Base-by-base conservation (phyloP, 2,329 filamentous ascomycete genomes). In the Fusarium sacchari region DNA sequence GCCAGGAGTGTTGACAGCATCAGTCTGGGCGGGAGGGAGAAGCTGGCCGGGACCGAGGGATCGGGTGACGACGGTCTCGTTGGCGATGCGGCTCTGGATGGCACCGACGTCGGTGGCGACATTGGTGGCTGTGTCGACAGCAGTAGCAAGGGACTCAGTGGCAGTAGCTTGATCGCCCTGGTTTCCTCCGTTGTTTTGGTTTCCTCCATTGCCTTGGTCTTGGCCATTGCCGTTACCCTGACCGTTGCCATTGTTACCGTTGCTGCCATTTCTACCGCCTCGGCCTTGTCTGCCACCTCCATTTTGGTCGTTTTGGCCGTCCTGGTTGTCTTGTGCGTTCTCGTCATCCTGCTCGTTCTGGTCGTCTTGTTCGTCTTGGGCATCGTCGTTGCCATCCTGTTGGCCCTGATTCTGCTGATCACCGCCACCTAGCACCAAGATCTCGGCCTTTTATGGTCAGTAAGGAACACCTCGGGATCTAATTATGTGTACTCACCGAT, bases 381-480 rank as follows among this genome's bases (percentile, higher is more conserved):
- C 39, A 10, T 39, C 12, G 3, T 36, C 34, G 4, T 49, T 26
- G 3, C 14, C 37, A 22, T 13, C 47, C 40, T 52, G 40, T 44
- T 53, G 57, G 4, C 18, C 47, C 14, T 64, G 61, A 10, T 49
- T 30, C 37, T 53, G 42, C 32, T 55, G 34, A 7, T 15, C 24
- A 40, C 34, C 50, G 5, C 50, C 50, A n/a, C 50, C 34, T 55
- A 55, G 50, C 20, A 55, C 50, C 15, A 55, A 39, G 50, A 40
- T 40, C 50, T 55, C 50, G 20, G 42, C 43, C 69, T 71, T 3
- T 15, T 1, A 2, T 13, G 10, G 17, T 63, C 28, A 72, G 62
- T 6, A 3, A 6, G 6, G 1, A 3, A 20, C 9, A 3, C 2
- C 9, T 1, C 4, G 1, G 3, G 2, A 8, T 0, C 3, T 22